Conservation (phyloP, 495 filamentous ascomycete genomes). For the Cladorrhinum samala region DNA sequence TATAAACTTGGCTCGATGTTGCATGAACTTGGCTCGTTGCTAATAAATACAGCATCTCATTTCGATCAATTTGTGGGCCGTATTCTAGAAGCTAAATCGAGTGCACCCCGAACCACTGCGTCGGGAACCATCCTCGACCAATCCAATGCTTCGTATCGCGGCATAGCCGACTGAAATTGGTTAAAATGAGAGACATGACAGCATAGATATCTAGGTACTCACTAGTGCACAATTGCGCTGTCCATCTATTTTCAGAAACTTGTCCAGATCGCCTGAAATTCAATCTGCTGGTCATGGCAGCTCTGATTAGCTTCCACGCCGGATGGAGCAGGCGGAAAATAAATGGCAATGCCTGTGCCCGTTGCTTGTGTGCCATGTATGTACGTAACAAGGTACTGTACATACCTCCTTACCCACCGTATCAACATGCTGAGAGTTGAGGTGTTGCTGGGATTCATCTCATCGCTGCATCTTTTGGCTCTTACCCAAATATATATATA, state of each 20-base stretch:
- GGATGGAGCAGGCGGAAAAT: not conserved
- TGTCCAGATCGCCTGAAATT: too few relatives aligned
- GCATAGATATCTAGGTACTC: too few relatives aligned
- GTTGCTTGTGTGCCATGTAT: too few relatives aligned
- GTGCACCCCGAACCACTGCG: slow-evolving; percentile 9
- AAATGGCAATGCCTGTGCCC: too few relatives aligned
- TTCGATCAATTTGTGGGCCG: slow-evolving; percentile 12
- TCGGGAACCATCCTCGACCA: not conserved
- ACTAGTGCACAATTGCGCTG: too few relatives aligned
- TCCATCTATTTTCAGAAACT: too few relatives aligned
- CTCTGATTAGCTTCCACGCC: not conserved
- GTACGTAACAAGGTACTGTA: too few relatives aligned
- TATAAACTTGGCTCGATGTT: slow-evolving; percentile 11
- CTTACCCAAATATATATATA: too few relatives aligned
- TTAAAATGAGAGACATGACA: not conserved
- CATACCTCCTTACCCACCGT: too few relatives aligned
- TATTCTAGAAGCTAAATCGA: slow-evolving; percentile 8
- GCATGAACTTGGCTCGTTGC: slow-evolving; percentile 23
- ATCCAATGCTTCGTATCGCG: not conserved
- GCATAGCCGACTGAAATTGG: slow-evolving; percentile 1
- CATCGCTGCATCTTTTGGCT: too few relatives aligned
- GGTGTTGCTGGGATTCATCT: too few relatives aligned
- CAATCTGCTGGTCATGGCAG: not conserved
- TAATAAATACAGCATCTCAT: slow-evolving; percentile 21
- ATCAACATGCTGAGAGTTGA: too few relatives aligned